Percentiles rank a stretch among this genome's conserved stretches.
phyloP scores from a whole-genome alignment of 176 grass and related monocot genomes.

The Oryza officinalis region DNA sequence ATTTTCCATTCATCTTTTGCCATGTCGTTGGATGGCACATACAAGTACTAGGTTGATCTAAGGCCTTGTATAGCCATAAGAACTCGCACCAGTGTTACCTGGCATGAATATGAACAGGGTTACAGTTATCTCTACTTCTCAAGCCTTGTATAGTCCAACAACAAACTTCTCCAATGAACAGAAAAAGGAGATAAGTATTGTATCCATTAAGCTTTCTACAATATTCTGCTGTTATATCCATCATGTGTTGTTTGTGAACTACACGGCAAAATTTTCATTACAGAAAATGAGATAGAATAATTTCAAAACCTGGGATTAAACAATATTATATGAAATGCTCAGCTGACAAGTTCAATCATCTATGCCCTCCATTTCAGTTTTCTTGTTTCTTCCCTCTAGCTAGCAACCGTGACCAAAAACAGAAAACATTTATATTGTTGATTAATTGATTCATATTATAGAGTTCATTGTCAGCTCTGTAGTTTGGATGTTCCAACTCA shows the following conservation, averaged over 20 bases:
- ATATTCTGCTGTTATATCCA: slow-evolving; percentile 19
- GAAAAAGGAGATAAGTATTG: background rate
- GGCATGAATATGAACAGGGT: background rate
- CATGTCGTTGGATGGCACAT: background rate
- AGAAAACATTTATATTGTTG: background rate
- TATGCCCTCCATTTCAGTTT: background rate
- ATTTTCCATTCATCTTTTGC: slow-evolving; percentile 7
- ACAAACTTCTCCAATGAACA: background rate
- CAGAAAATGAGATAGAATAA: background rate
- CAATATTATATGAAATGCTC: background rate
- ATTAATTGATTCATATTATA: background rate
- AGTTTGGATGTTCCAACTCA: background rate
- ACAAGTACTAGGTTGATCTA: slow-evolving; percentile 8
- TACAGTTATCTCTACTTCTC: background rate
- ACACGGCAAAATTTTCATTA: slow-evolving; percentile 4
- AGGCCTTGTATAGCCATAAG: background rate
- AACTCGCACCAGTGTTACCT: background rate
- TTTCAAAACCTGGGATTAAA: slow-evolving; percentile 19
- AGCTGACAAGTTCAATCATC: slow-evolving; percentile 1
- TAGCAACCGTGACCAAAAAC: background rate
- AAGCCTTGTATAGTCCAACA: background rate
- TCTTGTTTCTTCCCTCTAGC: background rate
- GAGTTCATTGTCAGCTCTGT: background rate
- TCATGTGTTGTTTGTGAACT: background rate
- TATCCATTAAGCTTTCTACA: background rate